phyloP scores from a whole-genome alignment of 2,329 filamentous ascomycete genomes.

The Bretziella fagacearum region DNA sequence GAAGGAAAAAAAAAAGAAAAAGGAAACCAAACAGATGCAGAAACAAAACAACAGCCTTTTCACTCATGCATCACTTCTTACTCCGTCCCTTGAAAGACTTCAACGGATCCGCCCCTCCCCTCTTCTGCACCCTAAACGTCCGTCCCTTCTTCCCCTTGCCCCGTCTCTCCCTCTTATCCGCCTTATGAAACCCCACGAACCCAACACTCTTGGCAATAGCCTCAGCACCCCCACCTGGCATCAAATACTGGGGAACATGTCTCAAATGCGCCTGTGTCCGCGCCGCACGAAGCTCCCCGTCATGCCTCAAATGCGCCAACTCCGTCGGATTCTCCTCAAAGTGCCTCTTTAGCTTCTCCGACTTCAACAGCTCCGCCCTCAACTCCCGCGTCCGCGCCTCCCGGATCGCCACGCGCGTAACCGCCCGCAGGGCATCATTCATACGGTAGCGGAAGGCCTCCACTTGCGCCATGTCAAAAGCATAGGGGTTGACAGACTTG shows the following conservation, averaged over 20 bases:
- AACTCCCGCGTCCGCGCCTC: conserved; percentile 82
- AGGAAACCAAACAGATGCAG: not conserved
- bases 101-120: conserved; percentile 49
- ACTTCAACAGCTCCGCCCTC: conserved; percentile 76
- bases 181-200: conserved; percentile 46
- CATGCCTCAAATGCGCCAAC: conserved; percentile 71
- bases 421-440: conserved; percentile 76
- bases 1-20: not conserved
- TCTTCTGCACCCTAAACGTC: conserved; percentile 34
- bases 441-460: conserved; percentile 91
- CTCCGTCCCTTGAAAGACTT: conserved; percentile 64
- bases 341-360: conserved; percentile 83
- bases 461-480: conserved; percentile 86
- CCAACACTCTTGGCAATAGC: conserved; percentile 43
- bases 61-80: conserved; percentile 4
- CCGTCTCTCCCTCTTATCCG: conserved; percentile 31
- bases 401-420: conserved; percentile 76
- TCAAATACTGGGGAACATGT: conserved; percentile 83
- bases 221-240: conserved; percentile 61
- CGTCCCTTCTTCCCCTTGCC: conserved; percentile 20
- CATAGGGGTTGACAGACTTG: conserved; percentile 73
- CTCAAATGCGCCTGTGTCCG: conserved; percentile 77
- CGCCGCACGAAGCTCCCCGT: conserved; percentile 70
- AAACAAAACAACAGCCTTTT: not conserved
- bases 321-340: conserved; percentile 96